These are phyloP conservation scores for Parathielavia hyrcaniae DNA, from an alignment of 495 filamentous ascomycete genomes.

Conservation along the genomic window DNA sequence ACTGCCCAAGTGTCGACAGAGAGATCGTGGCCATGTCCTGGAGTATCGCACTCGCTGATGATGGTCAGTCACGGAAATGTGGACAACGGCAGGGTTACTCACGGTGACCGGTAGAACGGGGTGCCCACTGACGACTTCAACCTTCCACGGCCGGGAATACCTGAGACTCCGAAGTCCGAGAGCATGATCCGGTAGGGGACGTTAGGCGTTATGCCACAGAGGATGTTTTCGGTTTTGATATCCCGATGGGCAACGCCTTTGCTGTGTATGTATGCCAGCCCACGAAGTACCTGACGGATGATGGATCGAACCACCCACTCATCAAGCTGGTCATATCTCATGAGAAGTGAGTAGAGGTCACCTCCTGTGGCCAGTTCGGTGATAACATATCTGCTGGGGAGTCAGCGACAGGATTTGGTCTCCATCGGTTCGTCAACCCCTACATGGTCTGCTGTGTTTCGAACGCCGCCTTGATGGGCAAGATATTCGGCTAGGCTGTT, in stretches of 20 bases:
- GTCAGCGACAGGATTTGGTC: not conserved
- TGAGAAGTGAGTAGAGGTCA: conserved; percentile 50
- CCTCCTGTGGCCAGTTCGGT: conserved; percentile 62
- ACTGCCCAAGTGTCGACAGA: conserved; percentile 47
- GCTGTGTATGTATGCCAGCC: conserved; percentile 72
- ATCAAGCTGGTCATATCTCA: conserved; percentile 45
- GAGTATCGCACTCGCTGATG: conserved; percentile 24
- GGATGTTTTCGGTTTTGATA: conserved; percentile 94
- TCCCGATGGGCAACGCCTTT: conserved; percentile 83
- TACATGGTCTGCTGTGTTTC: conserved; percentile 47
- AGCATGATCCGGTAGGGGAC: conserved; percentile 54
- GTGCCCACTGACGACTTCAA: conserved; percentile 63
- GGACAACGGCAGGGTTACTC: conserved; percentile 29
- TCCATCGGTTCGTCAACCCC: conserved; percentile 12
- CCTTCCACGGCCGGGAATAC: conserved; percentile 38
- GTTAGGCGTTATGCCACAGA: conserved; percentile 56
- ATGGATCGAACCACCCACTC: conserved; percentile 73
- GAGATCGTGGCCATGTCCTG: conserved; percentile 24
- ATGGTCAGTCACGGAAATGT: not conserved
- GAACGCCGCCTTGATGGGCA: conserved; percentile 51
- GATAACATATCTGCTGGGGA: conserved; percentile 52
- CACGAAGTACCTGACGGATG: conserved; percentile 73
- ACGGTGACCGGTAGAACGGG: conserved; percentile 64
- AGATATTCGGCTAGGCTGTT: conserved; percentile 52
- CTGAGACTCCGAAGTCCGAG: conserved; percentile 68